phyloP scores from a whole-genome alignment of 352 stramenopile genomes.

The Pythium oligandrum region DNA sequence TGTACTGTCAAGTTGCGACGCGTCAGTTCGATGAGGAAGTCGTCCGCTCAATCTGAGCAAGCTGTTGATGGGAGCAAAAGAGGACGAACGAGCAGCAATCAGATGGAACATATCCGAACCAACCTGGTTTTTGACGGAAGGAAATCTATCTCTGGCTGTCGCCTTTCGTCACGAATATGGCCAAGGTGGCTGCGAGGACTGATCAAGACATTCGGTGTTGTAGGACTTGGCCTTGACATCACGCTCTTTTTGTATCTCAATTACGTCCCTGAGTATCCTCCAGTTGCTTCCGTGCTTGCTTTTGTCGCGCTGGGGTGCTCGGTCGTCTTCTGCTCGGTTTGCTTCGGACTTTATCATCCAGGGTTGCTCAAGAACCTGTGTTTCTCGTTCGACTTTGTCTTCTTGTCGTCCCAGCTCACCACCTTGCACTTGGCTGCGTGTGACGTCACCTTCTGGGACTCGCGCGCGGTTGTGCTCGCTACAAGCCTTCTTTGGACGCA shows the following conservation, averaged over 20 bases:
- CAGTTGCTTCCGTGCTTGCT: background rate
- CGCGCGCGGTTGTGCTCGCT: slow-evolving; percentile 1
- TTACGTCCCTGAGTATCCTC: slow-evolving; percentile 3
- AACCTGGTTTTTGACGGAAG: too few relatives aligned
- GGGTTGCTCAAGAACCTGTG: slow-evolving; percentile 7
- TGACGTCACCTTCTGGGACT: slow-evolving; percentile 11
- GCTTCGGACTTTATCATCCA: slow-evolving; percentile 13
- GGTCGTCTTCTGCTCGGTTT: slow-evolving; percentile 1
- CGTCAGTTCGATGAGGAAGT: background rate
- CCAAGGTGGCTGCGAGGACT: background rate
- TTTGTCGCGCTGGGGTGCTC: slow-evolving; percentile 2
- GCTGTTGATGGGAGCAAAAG: too few relatives aligned
- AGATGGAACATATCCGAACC: too few relatives aligned
- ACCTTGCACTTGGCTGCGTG: slow-evolving; percentile 10
- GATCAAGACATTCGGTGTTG: slow-evolving; percentile 1
- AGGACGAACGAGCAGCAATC: too few relatives aligned
- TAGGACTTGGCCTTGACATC: slow-evolving; percentile 4
- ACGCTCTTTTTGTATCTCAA: slow-evolving; percentile 12
- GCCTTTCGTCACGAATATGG: too few relatives aligned
- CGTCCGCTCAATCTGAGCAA: too few relatives aligned
- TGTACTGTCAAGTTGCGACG: slow-evolving; percentile 10
- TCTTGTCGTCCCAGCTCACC: slow-evolving; percentile 10
- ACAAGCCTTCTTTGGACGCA: slow-evolving; percentile 19
- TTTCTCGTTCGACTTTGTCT: slow-evolving; percentile 15
- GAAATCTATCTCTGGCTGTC: too few relatives aligned